These are phyloP conservation scores for Marchantia polymorpha DNA, from an alignment of 225 moss, liverwort and hornwort species.

Conservation along the genomic window DNA sequence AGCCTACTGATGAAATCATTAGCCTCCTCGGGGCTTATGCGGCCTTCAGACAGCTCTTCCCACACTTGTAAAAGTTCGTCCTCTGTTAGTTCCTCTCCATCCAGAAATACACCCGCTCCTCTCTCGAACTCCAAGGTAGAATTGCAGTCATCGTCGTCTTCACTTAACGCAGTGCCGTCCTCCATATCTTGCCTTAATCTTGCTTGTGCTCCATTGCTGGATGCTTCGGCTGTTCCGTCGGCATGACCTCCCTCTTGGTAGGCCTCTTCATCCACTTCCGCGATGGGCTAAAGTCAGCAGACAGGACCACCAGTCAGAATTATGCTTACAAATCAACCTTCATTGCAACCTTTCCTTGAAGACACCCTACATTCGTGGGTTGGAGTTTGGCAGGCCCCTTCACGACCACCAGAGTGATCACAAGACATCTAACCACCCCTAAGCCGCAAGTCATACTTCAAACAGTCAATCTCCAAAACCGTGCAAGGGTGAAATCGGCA, in stretches of 20 bases:
- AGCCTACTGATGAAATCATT: conserved; percentile 40
- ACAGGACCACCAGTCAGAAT: neutral
- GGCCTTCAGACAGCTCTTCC: conserved; percentile 46
- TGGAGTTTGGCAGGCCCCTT: neutral
- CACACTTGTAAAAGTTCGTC: conserved; percentile 49
- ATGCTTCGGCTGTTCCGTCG: neutral
- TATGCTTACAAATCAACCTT: neutral
- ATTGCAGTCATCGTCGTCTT: conserved; percentile 25
- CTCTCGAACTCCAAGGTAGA: conserved; percentile 30
- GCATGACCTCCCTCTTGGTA: neutral
- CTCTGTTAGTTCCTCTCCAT: conserved; percentile 45
- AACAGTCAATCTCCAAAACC: neutral
- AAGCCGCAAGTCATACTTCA: neutral
- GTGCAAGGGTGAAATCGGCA: neutral
- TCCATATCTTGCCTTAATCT: neutral
- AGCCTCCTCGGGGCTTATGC: conserved; percentile 39
- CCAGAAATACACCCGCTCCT: conserved; percentile 43
- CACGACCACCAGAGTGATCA: neutral
- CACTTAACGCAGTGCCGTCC: conserved; percentile 11
- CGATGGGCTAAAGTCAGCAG: conserved; percentile 22
- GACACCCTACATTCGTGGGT: neutral
- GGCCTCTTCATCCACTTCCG: conserved; percentile 19
- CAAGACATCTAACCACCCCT: neutral
- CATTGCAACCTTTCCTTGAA: neutral
- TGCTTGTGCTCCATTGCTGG: conserved; percentile 1